phyloP scores from a whole-genome alignment of 768 basidiomycete genomes.

The Tylopilus subfusipes region DNA sequence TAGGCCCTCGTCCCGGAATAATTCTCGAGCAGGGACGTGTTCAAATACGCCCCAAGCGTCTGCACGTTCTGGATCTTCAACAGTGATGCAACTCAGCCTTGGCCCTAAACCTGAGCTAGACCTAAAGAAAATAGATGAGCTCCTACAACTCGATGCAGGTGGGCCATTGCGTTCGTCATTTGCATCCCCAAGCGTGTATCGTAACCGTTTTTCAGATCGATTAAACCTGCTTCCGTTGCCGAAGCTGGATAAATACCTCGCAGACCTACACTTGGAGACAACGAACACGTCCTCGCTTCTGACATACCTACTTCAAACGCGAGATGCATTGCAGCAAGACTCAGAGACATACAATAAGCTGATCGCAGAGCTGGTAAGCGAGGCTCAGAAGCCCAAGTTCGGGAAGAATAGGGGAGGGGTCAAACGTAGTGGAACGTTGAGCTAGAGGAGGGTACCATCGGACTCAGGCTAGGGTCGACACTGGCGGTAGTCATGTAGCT shows the following conservation, averaged over 20 bases:
- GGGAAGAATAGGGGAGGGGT: conserved; percentile 49
- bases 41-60: conserved; percentile 45
- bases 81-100: conserved; percentile 45
- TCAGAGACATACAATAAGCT: conserved; percentile 86
- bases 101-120: conserved; percentile 80
- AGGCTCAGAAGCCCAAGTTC: conserved; percentile 81
- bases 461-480: too few relatives aligned
- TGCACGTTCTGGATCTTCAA: conserved; percentile 28
- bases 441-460: conserved; percentile 11
- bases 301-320: conserved; percentile 77
- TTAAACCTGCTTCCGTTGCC: conserved; percentile 68
- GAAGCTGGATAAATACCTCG: conserved; percentile 61
- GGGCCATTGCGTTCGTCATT: conserved; percentile 16
- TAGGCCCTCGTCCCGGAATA: conserved; percentile 34
- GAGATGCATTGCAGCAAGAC: conserved; percentile 81
- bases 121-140: conserved; percentile 54
- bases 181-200: conserved; percentile 1
- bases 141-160: conserved; percentile 72
- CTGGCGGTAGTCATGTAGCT: too few relatives aligned
- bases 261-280: conserved; percentile 68
- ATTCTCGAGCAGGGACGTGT: conserved; percentile 52
- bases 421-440: conserved; percentile 50
- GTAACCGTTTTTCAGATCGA: conserved; percentile 46
- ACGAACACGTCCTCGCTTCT: conserved; percentile 71
- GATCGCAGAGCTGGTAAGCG: conserved; percentile 88